phyloP scores from a whole-genome alignment of 2,329 filamentous ascomycete genomes.

The Hypoxylon rubiginosum region DNA sequence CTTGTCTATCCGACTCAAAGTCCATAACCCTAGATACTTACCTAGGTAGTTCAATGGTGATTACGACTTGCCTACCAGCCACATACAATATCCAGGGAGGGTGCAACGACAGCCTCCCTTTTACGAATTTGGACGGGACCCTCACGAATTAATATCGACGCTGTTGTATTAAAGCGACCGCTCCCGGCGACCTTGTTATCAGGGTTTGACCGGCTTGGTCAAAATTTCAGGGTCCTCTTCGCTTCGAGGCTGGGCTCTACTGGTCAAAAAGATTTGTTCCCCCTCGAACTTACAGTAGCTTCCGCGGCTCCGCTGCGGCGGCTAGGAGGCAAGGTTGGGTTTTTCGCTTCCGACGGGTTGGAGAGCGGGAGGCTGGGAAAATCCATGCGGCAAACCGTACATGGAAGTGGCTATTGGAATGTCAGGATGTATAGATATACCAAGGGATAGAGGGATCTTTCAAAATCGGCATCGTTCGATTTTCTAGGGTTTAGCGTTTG shows the following conservation, averaged over 20 bases:
- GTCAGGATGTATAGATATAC: not conserved
- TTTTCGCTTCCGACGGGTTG: constrained; percentile 11
- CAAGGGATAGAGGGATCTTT: not conserved
- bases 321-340: constrained; percentile 27
- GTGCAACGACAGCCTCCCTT: constrained; percentile 8
- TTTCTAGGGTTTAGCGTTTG: constrained; percentile 17
- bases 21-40: not conserved
- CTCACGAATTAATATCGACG: constrained; percentile 1
- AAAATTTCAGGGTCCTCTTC: constrained; percentile 27
- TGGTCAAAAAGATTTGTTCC: constrained; percentile 2
- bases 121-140: not conserved
- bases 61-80: constrained; percentile 8
- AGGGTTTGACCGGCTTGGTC: not conserved
- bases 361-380: constrained; percentile 23
- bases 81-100: constrained; percentile 6
- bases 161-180: constrained; percentile 1
- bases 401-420: not conserved
- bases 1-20: not conserved
- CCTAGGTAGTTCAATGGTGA: not conserved
- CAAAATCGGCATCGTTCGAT: not conserved
- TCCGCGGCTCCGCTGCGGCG: constrained; percentile 26
- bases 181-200: constrained; percentile 1
- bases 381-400: not conserved
- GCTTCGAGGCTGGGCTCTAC: constrained; percentile 15
- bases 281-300: constrained; percentile 11